Evolutionary conservation across 2,329 filamentous ascomycete species (phyloP).

Genomic region (Colletotrichum cereale): DNA sequence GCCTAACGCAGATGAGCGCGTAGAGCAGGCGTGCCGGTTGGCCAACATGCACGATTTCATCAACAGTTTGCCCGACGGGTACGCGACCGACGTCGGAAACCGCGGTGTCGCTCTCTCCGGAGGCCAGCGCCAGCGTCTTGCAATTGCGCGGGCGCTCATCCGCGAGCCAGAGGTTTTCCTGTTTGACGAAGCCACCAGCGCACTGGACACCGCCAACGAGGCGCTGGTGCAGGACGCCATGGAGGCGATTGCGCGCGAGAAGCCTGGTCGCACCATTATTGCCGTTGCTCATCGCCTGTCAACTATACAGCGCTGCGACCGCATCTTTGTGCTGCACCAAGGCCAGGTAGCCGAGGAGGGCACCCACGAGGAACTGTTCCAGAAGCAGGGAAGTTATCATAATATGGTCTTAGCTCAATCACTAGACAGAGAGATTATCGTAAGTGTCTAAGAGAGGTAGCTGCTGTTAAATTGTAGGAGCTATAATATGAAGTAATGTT

Average conservation of each 20-base stretch:
- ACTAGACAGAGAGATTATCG: background rate
- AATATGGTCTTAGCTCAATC: slow-evolving; percentile 22
- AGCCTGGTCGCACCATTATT: slow-evolving; percentile 63
- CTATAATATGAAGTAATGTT: too few relatives aligned
- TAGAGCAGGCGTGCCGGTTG: slow-evolving; percentile 61
- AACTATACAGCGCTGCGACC: slow-evolving; percentile 64
- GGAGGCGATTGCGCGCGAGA: slow-evolving; percentile 29
- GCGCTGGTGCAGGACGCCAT: slow-evolving; percentile 60
- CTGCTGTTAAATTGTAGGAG: too few relatives aligned
- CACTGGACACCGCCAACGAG: slow-evolving; percentile 66
- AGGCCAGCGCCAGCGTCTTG: slow-evolving; percentile 72
- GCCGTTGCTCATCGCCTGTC: slow-evolving; percentile 73
- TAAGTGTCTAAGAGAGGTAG: too few relatives aligned
- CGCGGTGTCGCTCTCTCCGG: slow-evolving; percentile 71
- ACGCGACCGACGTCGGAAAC: slow-evolving; percentile 69
- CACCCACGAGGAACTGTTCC: slow-evolving; percentile 68
- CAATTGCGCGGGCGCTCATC: slow-evolving; percentile 72
- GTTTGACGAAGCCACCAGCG: slow-evolving; percentile 48
- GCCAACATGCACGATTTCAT: slow-evolving; percentile 67
- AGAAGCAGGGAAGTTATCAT: slow-evolving; percentile 57
- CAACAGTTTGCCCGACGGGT: slow-evolving; percentile 60
- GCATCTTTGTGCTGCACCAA: slow-evolving; percentile 70
- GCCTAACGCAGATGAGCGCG: slow-evolving; percentile 54
- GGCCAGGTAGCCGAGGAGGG: slow-evolving; percentile 70
- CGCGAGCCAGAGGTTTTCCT: slow-evolving; percentile 72